Conservation (phyloP, 345 rosid species). For the Erodium maritimum region DNA sequence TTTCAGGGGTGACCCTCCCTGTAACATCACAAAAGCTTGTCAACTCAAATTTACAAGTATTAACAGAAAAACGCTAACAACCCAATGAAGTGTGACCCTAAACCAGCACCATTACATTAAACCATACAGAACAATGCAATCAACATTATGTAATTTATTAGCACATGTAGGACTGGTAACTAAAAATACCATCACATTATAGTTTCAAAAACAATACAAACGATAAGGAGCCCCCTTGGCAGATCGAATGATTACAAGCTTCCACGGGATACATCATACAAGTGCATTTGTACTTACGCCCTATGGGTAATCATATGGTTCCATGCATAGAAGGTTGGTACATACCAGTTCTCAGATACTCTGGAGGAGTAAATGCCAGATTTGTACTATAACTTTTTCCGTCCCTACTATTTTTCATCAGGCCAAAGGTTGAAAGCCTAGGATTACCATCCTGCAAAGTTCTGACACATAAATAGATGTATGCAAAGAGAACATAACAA, state of each 20-base stretch:
- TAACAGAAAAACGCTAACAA: neutral
- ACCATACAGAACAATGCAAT: neutral
- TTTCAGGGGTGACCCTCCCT: conserved; percentile 91
- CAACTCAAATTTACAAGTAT: neutral
- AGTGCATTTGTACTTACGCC: neutral
- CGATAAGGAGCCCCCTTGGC: neutral
- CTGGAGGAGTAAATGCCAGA: conserved; percentile 92
- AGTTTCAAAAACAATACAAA: neutral
- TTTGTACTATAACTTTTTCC: conserved; percentile 95
- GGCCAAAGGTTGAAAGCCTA: conserved; percentile 81
- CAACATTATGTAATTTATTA: neutral
- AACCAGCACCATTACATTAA: neutral
- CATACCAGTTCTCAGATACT: conserved; percentile 83
- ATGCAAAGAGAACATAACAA: conserved; percentile 5
- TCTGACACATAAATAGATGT: conserved; percentile 5
- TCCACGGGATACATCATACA: neutral
- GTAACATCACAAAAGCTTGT: conserved; percentile 7
- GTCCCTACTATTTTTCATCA: conserved; percentile 94
- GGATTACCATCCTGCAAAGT: conserved; percentile 72
- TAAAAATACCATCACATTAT: neutral
- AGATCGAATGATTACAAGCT: neutral
- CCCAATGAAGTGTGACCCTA: conserved; percentile 2
- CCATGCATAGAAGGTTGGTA: neutral
- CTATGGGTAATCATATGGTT: neutral
- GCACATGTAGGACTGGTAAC: neutral